These are phyloP conservation scores for Podaxis mareebaensis DNA, from an alignment of 768 basidiomycete genomes.

Conservation along the genomic window DNA sequence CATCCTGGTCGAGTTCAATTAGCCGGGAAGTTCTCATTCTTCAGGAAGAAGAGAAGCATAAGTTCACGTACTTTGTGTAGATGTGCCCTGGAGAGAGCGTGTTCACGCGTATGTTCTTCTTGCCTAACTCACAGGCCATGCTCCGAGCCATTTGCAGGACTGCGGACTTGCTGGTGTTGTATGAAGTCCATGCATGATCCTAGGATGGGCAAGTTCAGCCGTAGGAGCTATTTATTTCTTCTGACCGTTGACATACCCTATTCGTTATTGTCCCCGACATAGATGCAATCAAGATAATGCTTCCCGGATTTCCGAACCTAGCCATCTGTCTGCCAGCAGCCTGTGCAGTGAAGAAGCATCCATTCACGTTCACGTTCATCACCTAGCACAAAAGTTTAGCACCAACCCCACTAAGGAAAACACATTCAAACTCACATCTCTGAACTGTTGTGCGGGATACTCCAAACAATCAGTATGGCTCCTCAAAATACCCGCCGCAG, in stretches of 20 bases:
- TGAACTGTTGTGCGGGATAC: conserved; percentile 65
- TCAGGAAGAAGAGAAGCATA: no score
- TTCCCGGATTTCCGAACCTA: conserved; percentile 52
- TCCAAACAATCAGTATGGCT: conserved; percentile 61
- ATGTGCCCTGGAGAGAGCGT: conserved; percentile 77
- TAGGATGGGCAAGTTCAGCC: conserved; percentile 24
- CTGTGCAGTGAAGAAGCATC: conserved; percentile 64
- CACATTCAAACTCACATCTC: conserved; percentile 42
- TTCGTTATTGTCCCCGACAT: conserved; percentile 76
- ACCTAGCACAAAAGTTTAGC: conserved; percentile 40
- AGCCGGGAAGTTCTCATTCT: not conserved
- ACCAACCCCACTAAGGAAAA: not conserved
- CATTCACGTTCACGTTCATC: conserved; percentile 66
- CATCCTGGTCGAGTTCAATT: conserved; percentile 47
- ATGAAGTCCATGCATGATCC: conserved; percentile 77
- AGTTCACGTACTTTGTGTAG: conserved; percentile 54
- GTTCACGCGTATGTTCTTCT: conserved; percentile 69
- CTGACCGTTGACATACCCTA: conserved; percentile 40
- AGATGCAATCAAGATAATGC: conserved; percentile 65
- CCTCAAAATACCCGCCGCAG: conserved; percentile 75
- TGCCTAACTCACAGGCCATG: conserved; percentile 80
- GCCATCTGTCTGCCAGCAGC: conserved; percentile 66
- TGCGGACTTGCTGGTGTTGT: conserved; percentile 77
- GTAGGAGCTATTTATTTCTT: not conserved
- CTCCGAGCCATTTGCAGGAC: conserved; percentile 80